Percentiles rank a stretch among this genome's conserved stretches.
phyloP scores from a whole-genome alignment of 202 grass and related monocot genomes.

The Cymbopogon flexuosus region DNA sequence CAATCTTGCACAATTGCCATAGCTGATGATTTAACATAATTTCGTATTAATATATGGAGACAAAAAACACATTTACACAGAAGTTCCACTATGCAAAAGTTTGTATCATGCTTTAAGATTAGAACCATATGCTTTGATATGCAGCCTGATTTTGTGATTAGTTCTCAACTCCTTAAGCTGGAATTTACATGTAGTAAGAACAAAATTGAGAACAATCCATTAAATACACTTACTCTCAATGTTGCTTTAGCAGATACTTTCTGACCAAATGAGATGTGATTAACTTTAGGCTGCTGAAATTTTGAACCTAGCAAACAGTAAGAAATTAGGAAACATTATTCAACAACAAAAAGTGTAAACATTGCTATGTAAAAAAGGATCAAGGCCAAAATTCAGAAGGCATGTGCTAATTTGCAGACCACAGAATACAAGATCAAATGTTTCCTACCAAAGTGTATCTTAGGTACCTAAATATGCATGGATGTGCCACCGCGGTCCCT shows the following conservation, averaged over 20 bases:
- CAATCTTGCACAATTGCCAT: background rate
- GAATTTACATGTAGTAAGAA: background rate
- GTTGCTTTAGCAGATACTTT: constrained; percentile 31
- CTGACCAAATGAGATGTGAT: constrained; percentile 37
- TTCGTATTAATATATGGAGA: background rate
- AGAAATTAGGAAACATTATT: background rate
- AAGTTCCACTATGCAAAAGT: background rate
- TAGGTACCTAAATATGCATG: background rate
- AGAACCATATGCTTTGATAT: background rate
- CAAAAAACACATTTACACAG: background rate
- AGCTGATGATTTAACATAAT: background rate
- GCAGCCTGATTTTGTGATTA: background rate
- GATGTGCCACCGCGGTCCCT: background rate
- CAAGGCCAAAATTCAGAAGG: background rate
- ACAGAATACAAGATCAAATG: background rate
- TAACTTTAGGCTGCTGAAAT: constrained; percentile 5
- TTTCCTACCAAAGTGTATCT: background rate
- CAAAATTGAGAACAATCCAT: background rate
- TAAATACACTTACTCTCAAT: constrained; percentile 32
- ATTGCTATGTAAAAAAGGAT: constrained; percentile 1
- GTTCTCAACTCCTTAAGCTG: background rate
- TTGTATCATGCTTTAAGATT: background rate
- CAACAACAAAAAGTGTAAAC: background rate
- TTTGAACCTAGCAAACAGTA: constrained; percentile 13
- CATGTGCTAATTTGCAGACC: background rate